Evolutionary conservation across 1,284 basidiomycete species (phyloP), one percentile per base, ranked within the genome.

Genomic region (Schizophyllum amplum): DNA sequence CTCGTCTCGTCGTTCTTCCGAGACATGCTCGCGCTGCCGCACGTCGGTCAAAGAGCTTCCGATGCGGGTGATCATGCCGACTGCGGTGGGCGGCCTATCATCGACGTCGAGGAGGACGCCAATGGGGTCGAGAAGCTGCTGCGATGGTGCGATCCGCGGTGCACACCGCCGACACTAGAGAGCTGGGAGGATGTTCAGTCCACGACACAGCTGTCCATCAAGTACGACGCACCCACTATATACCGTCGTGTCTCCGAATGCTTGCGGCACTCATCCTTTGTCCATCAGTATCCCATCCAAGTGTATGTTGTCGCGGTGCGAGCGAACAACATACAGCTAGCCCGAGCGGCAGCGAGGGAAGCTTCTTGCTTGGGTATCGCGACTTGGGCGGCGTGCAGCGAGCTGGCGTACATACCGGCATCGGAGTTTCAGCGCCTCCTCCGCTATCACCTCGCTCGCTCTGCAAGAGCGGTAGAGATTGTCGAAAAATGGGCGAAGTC

Each of bases 201-300:
- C 0, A 82, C 89, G 54, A 71, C 88, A 1, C 71, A 69, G 13
- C 80, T 88, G 0, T 75, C 87, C 4, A 50, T 50, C 24, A 50
- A 50, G 24, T 50, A 50, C 48, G 48, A 50, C 48, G 24, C 24
- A 24, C 21, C 48, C 13, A 11, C 48, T 3, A 20, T 50, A 11
- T 9, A 20, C 20, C 48, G 24, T 5, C 48, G 13, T 21, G 13
- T 50, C 20, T 22, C 21, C 48, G 48, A 50, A 11, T 22, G 21
- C 21, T 13, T 50, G 21, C 20, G 13, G 48, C 15, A 20, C 4
- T 5, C 48, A 5, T 3, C 20, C 20, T 2, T 50, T 11, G 48
- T 50, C 48, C 2, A 11, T 11, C 21, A 50, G 3, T 22, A 3
- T 50, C 48, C 48, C 5, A 5, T 50, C 5, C 20, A 20, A 9